Conservation (phyloP, 306 rosid species). For the Glycyrrhiza uralensis region DNA sequence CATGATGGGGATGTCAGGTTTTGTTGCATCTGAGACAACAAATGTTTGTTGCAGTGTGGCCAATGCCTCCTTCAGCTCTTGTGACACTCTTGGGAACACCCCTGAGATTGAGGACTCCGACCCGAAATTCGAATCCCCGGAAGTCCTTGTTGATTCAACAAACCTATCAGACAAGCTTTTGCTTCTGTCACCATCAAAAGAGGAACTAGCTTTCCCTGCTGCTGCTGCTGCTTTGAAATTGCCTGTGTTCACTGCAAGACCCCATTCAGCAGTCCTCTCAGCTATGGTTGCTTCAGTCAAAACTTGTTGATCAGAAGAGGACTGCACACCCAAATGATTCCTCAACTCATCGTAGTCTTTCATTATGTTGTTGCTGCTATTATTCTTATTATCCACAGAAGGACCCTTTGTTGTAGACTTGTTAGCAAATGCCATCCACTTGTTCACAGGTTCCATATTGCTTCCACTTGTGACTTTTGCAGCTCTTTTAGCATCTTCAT, state of each 20-base stretch:
- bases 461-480: neutral
- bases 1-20: slow-evolving; percentile 87
- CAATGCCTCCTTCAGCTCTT: slow-evolving; percentile 74
- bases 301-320: neutral
- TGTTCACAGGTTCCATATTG: slow-evolving; percentile 31
- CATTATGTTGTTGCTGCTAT: neutral
- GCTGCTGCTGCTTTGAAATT: slow-evolving; percentile 47
- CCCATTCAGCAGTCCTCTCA: slow-evolving; percentile 83
- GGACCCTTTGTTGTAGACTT: neutral
- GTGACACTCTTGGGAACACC: slow-evolving; percentile 64
- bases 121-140: slow-evolving; percentile 48
- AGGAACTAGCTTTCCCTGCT: slow-evolving; percentile 12
- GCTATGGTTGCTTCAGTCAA: slow-evolving; percentile 53
- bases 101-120: slow-evolving; percentile 36
- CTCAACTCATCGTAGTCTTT: too few species aligned
- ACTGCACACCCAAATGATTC: neutral
- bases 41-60: slow-evolving; percentile 72
- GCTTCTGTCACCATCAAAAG: slow-evolving; percentile 38
- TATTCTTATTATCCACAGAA: neutral
- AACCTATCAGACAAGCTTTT: slow-evolving; percentile 48
- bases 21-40: slow-evolving; percentile 91
- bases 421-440: slow-evolving; percentile 83
- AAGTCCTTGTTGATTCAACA: slow-evolving; percentile 44
- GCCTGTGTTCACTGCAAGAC: slow-evolving; percentile 57
- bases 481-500: neutral